Evolutionary conservation across 208 protist genomes (phyloP).

Genomic region (Perkinsela sp.): DNA sequence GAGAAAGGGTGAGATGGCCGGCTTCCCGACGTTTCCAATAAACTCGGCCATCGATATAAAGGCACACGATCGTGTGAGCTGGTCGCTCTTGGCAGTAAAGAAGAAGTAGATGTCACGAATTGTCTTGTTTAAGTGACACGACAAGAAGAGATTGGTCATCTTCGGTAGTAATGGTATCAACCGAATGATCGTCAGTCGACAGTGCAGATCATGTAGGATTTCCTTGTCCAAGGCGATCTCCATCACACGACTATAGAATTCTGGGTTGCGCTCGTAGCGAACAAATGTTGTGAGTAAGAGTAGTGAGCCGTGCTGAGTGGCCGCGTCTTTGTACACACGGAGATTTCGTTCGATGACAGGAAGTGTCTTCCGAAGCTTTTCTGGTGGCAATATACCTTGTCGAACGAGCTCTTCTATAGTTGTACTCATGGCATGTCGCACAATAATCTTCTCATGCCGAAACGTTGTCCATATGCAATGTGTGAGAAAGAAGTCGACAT

Average conservation of each 20-base stretch:
- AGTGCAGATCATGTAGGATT: background rate
- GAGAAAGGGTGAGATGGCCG: background rate
- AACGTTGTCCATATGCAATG: background rate
- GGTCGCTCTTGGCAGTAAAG: background rate
- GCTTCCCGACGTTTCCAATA: background rate
- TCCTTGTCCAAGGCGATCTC: background rate
- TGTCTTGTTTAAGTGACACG: background rate
- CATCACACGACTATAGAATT: background rate
- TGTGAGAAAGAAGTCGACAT: background rate
- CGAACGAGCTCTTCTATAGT: background rate
- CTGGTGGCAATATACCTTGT: background rate
- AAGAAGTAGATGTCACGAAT: background rate
- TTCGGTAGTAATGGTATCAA: background rate
- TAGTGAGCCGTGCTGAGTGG: background rate
- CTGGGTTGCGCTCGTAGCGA: background rate
- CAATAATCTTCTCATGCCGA: background rate
- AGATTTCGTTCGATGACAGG: background rate
- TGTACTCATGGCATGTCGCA: background rate
- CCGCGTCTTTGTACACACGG: background rate
- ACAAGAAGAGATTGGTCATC: background rate
- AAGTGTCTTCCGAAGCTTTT: background rate
- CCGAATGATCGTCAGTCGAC: background rate
- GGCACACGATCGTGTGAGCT: background rate
- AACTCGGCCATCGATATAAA: background rate
- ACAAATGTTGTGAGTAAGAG: background rate